Evolutionary conservation across 441 rosid species (phyloP).

Genomic region (Pelargonium citronellum): DNA sequence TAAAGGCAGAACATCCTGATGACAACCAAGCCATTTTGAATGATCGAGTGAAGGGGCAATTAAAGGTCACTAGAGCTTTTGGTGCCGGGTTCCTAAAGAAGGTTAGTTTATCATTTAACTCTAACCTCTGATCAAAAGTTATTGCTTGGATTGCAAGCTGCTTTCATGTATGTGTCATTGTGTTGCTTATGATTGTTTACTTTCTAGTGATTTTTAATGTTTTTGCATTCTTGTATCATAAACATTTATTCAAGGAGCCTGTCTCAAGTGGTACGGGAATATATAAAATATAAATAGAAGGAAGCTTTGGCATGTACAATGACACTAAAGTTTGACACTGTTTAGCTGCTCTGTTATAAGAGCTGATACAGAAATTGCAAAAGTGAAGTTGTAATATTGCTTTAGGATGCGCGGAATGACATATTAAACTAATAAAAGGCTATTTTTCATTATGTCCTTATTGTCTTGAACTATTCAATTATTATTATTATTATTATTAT

Average conservation of each 20-base stretch:
- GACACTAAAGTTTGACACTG: not conserved
- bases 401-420: not conserved
- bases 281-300: not conserved
- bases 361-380: not conserved
- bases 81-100: constrained; percentile 93
- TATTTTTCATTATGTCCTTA: not conserved
- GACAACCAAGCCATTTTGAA: constrained; percentile 71
- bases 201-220: not conserved
- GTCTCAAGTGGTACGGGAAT: not conserved
- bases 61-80: constrained; percentile 88
- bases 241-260: not conserved
- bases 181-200: not conserved
- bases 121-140: constrained; percentile 1
- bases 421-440: not conserved
- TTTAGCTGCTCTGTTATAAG: not conserved
- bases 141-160: not conserved
- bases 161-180: not conserved
- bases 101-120: constrained; percentile 35
- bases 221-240: not conserved
- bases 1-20: constrained; percentile 79
- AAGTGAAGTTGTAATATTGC: not conserved
- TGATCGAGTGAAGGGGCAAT: constrained; percentile 84
- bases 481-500: not conserved
- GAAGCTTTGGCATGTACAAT: not conserved
- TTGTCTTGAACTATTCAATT: not conserved